Conservation (phyloP, 192 early-diverging fungal genomes). For the Gamsiella multidivaricata region DNA sequence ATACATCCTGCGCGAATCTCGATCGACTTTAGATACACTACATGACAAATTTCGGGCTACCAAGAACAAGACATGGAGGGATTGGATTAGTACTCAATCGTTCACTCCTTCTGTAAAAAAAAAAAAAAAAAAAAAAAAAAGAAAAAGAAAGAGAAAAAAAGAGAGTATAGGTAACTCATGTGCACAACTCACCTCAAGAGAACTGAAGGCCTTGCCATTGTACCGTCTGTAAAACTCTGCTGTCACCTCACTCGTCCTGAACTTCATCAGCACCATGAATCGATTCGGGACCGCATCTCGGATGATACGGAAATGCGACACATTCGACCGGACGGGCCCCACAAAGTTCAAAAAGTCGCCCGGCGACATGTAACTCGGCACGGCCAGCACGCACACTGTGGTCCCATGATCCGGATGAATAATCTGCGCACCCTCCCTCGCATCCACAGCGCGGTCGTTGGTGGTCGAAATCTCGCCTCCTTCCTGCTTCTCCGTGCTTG, state of each 20-base stretch:
- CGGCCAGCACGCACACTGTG: slow-evolving; percentile 81
- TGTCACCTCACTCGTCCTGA: slow-evolving; percentile 69
- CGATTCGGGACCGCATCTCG: slow-evolving; percentile 87
- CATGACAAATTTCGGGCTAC: slow-evolving; percentile 80
- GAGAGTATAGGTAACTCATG: background rate
- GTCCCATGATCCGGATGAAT: slow-evolving; percentile 53
- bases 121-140: background rate
- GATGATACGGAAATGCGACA: slow-evolving; percentile 82
- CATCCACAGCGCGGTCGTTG: background rate
- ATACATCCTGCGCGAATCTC: slow-evolving; percentile 70
- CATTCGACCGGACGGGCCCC: slow-evolving; percentile 71
- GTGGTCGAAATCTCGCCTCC: background rate
- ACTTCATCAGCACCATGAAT: slow-evolving; percentile 89
- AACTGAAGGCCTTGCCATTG: slow-evolving; percentile 88
- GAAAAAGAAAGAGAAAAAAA: background rate
- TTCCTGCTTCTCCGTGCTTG: slow-evolving; percentile 4
- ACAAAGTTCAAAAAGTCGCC: slow-evolving; percentile 91
- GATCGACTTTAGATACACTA: slow-evolving; percentile 83
- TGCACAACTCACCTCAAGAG: slow-evolving; percentile 69
- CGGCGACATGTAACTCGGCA: slow-evolving; percentile 90
- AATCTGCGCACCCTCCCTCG: slow-evolving; percentile 24
- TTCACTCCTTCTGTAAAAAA: background rate
- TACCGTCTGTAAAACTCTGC: slow-evolving; percentile 78
- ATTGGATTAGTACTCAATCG: background rate
- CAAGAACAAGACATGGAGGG: background rate